Evolutionary conservation across 2,329 filamentous ascomycete genomes (phyloP).

Genomic region (Cladosporium sp.): DNA sequence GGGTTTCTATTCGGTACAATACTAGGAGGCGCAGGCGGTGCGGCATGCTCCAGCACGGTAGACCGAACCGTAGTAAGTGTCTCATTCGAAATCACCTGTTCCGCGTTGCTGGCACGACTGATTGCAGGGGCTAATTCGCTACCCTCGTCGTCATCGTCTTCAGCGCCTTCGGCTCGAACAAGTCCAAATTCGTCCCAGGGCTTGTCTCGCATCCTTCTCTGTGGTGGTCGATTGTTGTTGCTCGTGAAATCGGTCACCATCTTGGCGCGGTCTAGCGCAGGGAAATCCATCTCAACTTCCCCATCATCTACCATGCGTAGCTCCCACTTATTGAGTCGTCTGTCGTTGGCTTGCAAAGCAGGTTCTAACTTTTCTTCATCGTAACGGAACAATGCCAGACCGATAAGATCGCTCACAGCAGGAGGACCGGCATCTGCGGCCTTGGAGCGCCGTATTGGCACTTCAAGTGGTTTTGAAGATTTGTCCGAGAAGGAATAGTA

Average conservation of each 20-base stretch:
- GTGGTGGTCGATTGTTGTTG: conserved; percentile 65
- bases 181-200: conserved; percentile 80
- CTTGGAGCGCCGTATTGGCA: conserved; percentile 64
- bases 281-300: conserved; percentile 81
- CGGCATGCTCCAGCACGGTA: conserved; percentile 29
- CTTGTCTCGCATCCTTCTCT: conserved; percentile 65
- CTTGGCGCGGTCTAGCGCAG: conserved; percentile 68
- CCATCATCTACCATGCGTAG: conserved; percentile 79
- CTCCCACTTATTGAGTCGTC: conserved; percentile 77
- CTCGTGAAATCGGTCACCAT: conserved; percentile 72
- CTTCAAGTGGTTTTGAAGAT: conserved; percentile 62
- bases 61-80: conserved; percentile 28
- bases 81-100: conserved; percentile 34
- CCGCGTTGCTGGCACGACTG: conserved; percentile 18
- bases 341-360: conserved; percentile 57
- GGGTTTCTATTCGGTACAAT: conserved; percentile 44
- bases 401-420: conserved; percentile 75
- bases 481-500: conserved; percentile 68
- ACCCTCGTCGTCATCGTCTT: conserved; percentile 45
- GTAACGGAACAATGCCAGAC: conserved; percentile 72
- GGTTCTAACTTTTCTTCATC: conserved; percentile 71
- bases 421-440: conserved; percentile 63
- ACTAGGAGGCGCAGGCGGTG: conserved; percentile 27
- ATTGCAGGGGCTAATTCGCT: neutral
- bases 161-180: conserved; percentile 65